phyloP scores from a whole-genome alignment of 1,284 basidiomycete species.

The Sphagnurus paluster region DNA sequence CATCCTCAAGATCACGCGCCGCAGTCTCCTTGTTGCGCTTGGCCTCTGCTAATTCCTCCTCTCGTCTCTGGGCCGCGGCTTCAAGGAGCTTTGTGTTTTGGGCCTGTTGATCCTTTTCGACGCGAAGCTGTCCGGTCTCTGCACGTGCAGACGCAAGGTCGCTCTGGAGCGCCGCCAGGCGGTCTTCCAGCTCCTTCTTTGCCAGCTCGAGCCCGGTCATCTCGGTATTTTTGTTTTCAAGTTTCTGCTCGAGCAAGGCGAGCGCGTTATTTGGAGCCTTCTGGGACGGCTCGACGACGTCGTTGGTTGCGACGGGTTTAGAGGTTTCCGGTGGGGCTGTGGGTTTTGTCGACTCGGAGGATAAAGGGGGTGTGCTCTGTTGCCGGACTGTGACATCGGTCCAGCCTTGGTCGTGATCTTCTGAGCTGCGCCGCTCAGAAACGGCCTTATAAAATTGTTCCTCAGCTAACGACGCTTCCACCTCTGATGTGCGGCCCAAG shows the following conservation, averaged over 20 bases:
- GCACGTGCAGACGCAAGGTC: neutral
- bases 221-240: no score
- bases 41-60: no score
- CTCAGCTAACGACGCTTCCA: constrained; percentile 2
- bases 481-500: neutral
- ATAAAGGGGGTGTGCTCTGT: neutral
- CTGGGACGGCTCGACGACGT: constrained; percentile 17
- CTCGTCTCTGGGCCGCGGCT: no score
- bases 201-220: neutral
- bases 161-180: no score
- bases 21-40: no score
- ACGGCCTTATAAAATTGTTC: constrained; percentile 1
- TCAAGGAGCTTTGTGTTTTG: no score
- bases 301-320: no score
- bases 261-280: no score
- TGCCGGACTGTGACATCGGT: constrained; percentile 8
- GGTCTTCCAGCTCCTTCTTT: constrained; percentile 10
- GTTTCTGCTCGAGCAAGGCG: no score
- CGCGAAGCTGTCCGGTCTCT: neutral
- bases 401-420: constrained; percentile 14
- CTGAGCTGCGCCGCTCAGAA: neutral
- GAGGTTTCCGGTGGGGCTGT: neutral
- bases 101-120: neutral
- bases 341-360: no score
- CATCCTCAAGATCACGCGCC: no score